phyloP scores from a whole-genome alignment of 768 basidiomycete genomes.

The Mycena vitilis region DNA sequence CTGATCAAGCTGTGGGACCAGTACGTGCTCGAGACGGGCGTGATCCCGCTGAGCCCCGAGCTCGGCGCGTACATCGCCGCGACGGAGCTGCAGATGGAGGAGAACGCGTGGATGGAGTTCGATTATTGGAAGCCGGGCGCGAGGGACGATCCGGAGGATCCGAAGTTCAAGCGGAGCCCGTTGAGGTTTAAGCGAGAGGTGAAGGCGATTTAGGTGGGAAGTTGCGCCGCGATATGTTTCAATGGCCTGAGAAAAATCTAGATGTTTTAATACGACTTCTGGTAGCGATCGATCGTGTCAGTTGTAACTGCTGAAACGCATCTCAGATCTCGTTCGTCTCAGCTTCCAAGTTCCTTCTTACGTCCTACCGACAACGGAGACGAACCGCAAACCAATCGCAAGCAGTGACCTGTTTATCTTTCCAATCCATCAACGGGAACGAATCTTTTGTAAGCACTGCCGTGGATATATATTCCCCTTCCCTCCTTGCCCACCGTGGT shows the following conservation, averaged over 20 bases:
- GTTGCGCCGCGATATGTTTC: too few relatives aligned
- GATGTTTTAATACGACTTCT: too few relatives aligned
- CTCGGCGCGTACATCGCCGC: conserved; percentile 15
- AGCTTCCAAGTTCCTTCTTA: too few relatives aligned
- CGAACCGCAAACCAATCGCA: conserved; percentile 1
- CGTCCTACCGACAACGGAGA: not conserved
- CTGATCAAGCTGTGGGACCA: conserved; percentile 20
- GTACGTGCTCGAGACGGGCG: conserved; percentile 18
- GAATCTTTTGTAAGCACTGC: not conserved
- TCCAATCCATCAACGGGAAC: not conserved
- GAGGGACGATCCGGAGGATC: conserved; percentile 15
- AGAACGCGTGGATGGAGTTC: conserved; percentile 26
- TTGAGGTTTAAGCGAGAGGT: conserved; percentile 15
- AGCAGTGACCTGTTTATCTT: not conserved
- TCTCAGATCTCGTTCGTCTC: too few relatives aligned
- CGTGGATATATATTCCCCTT: not conserved
- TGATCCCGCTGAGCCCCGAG: conserved; percentile 22
- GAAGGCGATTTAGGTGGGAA: not conserved
- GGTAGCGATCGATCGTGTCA: too few relatives aligned
- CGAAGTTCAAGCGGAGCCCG: conserved; percentile 14
- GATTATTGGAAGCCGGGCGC: conserved; percentile 26
- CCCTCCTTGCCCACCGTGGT: not conserved
- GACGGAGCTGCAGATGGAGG: conserved; percentile 25
- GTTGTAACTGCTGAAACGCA: too few relatives aligned
- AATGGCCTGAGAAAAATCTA: too few relatives aligned